Evolutionary conservation across 225 moss, liverwort and hornwort genomes (phyloP), one percentile per base, ranked within the genome.

Genomic region (Marchantia polymorpha): DNA sequence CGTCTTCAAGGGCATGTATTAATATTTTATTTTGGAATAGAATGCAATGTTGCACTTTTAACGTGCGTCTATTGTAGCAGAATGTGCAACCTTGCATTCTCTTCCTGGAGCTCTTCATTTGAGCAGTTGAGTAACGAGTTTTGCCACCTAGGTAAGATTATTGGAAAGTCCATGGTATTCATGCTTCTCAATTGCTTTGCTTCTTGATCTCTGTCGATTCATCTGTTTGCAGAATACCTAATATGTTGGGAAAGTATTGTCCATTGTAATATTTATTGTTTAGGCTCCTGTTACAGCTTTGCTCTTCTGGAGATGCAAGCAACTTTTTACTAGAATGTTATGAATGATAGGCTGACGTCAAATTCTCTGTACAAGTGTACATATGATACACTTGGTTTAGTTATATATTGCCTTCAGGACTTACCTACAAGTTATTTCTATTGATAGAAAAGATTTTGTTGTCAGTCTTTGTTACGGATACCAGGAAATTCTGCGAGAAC

Each of bases 1-100:
- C 16, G 90, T 91, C 53, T 91, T 91, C 84, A 91, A 90, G 85
- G 91, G 90, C 79, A 91, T 91, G 91, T 91, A 89, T 76, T 91
- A 69, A 89, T 61, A 64, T 75, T 30, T 47, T 17, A 52, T 54
- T 49, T 23, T 80, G 53, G 69, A 80, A 30, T 39, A 60, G 59
- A 80, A 86, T 82, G 80, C 83, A 86, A 73, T 49, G 61, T 69
- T 86, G 83, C 83, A 83, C 86, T 67, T 82, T 68, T 59, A 58
- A 31, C 82, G 77, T 77, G 75, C 72, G 76, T 47, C 49, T n/a
- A 77, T 68, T 31, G 48, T 69, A 77, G 80, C 80, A 73, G 77
- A 76, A 66, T 72, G 80, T 85, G 80, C 82, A 82, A 68, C 80
- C 79, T 85, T 85, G 85, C 85, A 85, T 82, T 79, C 16, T 71